A percentile compares a stretch with the other conserved stretches of the same genome.
These are phyloP conservation scores for Solanum hybrid DNA, from an alignment of 305 asterid genomes.

Conservation along the genomic window DNA sequence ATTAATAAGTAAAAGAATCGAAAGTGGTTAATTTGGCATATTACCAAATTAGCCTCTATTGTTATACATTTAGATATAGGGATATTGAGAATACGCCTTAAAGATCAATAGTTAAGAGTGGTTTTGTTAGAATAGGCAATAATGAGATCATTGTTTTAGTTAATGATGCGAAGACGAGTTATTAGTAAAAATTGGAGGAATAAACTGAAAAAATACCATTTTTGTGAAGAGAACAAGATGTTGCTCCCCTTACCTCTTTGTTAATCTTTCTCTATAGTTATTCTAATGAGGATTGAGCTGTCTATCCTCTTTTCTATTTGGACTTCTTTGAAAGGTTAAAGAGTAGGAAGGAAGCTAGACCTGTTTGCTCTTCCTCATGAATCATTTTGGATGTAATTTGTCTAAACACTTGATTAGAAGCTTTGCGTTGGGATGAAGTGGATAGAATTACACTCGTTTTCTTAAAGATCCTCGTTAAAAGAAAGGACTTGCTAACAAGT, in stretches of 20 bases:
- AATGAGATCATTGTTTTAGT: neutral
- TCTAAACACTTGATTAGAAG: neutral
- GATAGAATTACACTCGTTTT: neutral
- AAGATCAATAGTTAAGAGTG: neutral
- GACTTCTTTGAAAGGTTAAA: neutral
- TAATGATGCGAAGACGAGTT: neutral
- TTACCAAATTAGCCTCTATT: neutral
- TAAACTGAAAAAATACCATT: neutral
- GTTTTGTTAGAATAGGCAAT: neutral
- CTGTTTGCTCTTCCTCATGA: neutral
- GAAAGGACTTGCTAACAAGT: neutral
- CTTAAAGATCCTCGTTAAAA: neutral
- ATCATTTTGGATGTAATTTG: too few relatives aligned
- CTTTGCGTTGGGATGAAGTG: neutral
- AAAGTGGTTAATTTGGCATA: neutral
- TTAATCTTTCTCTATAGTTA: too few relatives aligned
- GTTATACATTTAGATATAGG: neutral
- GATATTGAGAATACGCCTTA: neutral
- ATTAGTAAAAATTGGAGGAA: neutral
- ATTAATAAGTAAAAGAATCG: neutral
- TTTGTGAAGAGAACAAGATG: too few relatives aligned
- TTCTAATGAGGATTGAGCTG: too few relatives aligned
- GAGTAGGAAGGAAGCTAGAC: neutral
- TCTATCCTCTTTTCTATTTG: too few relatives aligned
- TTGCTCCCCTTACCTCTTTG: too few relatives aligned